Base-by-base conservation (phyloP, 2,329 filamentous ascomycete species). In the Talaromyces sp. region DNA sequence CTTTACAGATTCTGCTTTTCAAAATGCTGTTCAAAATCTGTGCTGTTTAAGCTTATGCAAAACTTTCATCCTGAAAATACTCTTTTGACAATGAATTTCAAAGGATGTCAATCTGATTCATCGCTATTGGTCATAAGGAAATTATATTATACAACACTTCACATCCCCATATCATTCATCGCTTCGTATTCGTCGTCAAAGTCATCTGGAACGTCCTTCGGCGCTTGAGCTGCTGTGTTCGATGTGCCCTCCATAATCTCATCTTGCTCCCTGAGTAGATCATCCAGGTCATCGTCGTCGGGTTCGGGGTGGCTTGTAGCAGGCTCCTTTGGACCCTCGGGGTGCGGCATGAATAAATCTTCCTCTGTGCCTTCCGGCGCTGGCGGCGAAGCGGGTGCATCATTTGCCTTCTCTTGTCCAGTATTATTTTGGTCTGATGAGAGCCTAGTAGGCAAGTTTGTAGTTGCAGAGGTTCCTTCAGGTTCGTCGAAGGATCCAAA, bases 111-210 rank as follows among this genome's bases (percentile, higher is more conserved):
- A 27, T 27, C 9, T 27, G 9, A 5, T 27, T 9, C 24, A 9
- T 27, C 4, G 24, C 24, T 27, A 27, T 27, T 9, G 9, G 4
- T 27, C 24, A 27, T 27, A 9, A 27, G 5, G 9, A 27, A 27
- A 27, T 27, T 27, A 27, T 27, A 27, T 27, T 27, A 27, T 27
- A 27, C 24, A 27, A 27, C 5, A 27, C 27, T 17, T n/a, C 56
- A 64, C 45, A 67, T 51, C 7, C 62, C 65, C 19, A 69, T 42
- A 24, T 65, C 65, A 44, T 67, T 83, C 84, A 91, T 86, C 1
- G 82, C 86, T 54, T 85, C 86, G 70, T 88, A 84, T 13, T 88
- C 86, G 49, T 86, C 85, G 1, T 78, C 81, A 66, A 82, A 85
- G 32, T 79, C 68, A 4, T 69, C 61, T 22, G 30, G 13, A 33